A percentile compares a stretch with the other conserved stretches of the same genome.
Conservation (phyloP, 345 rosid species). For the Hevea brasiliensis region DNA sequence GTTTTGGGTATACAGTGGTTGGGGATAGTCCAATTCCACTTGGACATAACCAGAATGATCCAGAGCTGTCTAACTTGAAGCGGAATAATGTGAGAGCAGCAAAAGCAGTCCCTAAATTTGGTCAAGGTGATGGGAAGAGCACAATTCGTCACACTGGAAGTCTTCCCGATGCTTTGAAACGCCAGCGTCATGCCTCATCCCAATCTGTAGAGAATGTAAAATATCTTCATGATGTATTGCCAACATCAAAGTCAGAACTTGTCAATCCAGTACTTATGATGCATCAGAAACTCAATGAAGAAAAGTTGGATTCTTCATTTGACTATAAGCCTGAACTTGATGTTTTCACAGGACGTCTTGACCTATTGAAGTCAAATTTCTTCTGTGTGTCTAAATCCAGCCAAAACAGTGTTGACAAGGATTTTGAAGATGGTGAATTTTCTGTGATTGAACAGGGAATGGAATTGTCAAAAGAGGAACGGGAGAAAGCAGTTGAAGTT, state of each 20-base stretch:
- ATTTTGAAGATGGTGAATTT: constrained; percentile 42
- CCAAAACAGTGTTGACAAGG: constrained; percentile 36
- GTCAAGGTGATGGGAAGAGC: constrained; percentile 40
- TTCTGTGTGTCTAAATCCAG: constrained; percentile 25
- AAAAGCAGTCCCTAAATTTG: constrained; percentile 37
- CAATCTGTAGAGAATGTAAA: constrained; percentile 53
- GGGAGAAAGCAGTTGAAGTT: constrained; percentile 29
- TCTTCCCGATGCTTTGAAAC: constrained; percentile 43
- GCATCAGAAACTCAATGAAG: constrained; percentile 54
- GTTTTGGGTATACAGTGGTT: constrained; percentile 76
- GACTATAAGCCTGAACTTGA: constrained; percentile 44
- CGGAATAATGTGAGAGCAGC: constrained; percentile 36
- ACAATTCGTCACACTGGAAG: constrained; percentile 41
- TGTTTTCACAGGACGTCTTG: constrained; percentile 35
- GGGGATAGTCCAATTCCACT: constrained; percentile 47
- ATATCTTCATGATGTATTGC: constrained; percentile 80
- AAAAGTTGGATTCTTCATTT: constrained; percentile 41
- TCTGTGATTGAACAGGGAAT: constrained; percentile 40
- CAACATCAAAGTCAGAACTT: constrained; percentile 47
- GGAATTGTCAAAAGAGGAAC: constrained; percentile 38
- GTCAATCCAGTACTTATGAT: constrained; percentile 36
- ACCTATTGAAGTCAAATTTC: constrained; percentile 31
- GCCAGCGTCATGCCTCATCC: constrained; percentile 30
- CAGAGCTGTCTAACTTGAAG: constrained; percentile 36
- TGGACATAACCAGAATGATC: constrained; percentile 37